Base-by-base conservation (phyloP, 2,329 filamentous ascomycete species). In the Colletotrichum magnum region DNA sequence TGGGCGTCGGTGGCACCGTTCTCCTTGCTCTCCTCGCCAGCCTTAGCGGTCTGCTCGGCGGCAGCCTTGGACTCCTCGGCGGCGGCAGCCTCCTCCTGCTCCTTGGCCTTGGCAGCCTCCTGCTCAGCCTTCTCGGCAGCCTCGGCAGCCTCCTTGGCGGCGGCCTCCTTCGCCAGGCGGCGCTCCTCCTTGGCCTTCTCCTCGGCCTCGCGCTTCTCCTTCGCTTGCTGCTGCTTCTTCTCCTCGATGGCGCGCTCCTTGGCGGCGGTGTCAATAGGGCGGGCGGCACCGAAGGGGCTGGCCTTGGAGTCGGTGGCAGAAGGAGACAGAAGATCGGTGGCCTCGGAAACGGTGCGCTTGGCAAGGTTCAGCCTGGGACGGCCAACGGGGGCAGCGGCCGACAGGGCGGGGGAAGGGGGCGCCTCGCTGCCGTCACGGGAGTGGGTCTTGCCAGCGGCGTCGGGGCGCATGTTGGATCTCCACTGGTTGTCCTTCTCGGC, bases 401-500 rank as follows among this genome's bases (percentile, higher is more conserved):
- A 80, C 5, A 86, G 82, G 52, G 90, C 88, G 16, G 91, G 90
- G 56, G 94, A 94, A 26, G 93, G 90, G 6, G 94, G 90, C 10
- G 93, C 93, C 74, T 92, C 90, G 78, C 91, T 94, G 68, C 89
- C 88, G 69, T 96, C 93, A 61, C 91, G 92, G 45, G 91, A 92
- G 69, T 89, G 86, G 47, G 87, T 88, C 79, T 65, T 66, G 62
- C 89, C 89, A 3, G 86, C 79, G 43, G 87, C 82, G 75, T 97
- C 95, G n/a, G 95, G 94, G 74, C 90, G 92, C 95, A 98, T 98
- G 81, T 89, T 93, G 73, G 88, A 87, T 75, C 96, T 92, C 96
- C 96, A 99, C 82, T 97, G 91, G 83, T 91, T 97, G 79, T 98
- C 96, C 77, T 93, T 89, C 70, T 99, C 96, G 58, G 96, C 93